Conservation (phyloP, 1,139 yeast species). For the Candida albicans region DNA sequence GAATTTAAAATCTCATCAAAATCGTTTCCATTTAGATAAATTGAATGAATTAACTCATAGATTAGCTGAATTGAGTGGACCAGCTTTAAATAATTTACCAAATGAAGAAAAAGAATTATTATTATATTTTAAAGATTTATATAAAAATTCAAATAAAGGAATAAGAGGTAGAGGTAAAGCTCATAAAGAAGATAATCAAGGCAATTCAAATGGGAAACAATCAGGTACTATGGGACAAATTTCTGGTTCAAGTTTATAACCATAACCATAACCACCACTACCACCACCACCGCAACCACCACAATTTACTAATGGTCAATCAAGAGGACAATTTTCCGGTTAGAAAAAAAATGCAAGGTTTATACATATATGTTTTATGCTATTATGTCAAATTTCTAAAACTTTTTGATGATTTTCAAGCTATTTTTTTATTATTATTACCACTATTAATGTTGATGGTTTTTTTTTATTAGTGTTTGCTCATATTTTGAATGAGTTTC, state of each 20-base stretch:
- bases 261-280: not conserved
- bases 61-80: conserved; percentile 56
- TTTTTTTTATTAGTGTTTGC: not conserved
- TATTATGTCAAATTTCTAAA: too few relatives aligned
- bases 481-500: not conserved
- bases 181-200: conserved; percentile 21
- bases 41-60: conserved; percentile 63
- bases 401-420: too few relatives aligned
- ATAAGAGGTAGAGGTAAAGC: conserved; percentile 82
- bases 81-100: conserved; percentile 52
- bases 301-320: not conserved
- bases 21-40: conserved; percentile 77
- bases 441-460: too few relatives aligned
- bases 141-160: conserved; percentile 87
- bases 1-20: conserved; percentile 90
- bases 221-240: not conserved
- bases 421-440: too few relatives aligned
- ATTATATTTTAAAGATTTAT: conserved; percentile 74
- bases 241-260: not conserved
- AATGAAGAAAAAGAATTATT: conserved; percentile 66
- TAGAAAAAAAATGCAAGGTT: not conserved
- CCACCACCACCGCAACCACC: not conserved
- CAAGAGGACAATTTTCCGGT: not conserved
- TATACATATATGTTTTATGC: too few relatives aligned
- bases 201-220: not conserved